Percentiles rank a stretch among this genome's conserved stretches.
Conservation (phyloP, 163 green algal genomes). For the Chlorella variabilis region DNA sequence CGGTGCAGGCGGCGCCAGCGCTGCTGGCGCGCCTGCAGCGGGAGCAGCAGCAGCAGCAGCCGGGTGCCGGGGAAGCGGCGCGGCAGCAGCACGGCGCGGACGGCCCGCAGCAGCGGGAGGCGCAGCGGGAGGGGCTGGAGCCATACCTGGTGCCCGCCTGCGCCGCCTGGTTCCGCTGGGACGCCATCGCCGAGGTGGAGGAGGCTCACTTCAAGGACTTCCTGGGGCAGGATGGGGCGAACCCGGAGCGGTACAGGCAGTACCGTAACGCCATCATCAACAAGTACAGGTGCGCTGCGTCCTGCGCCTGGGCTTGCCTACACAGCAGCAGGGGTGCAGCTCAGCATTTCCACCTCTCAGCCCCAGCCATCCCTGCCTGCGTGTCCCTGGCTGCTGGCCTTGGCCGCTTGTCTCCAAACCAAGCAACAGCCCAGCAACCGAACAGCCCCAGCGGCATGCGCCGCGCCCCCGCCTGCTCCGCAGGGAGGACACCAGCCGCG, state of each 20-base stretch:
- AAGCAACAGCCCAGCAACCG: too few species aligned
- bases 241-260: constrained; percentile 67
- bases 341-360: too few species aligned
- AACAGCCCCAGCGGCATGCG: too few species aligned
- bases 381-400: too few species aligned
- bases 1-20: constrained; percentile 20
- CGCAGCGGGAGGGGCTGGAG: constrained; percentile 26
- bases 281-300: constrained; percentile 57
- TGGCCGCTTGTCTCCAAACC: too few species aligned
- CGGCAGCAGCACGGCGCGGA: neutral
- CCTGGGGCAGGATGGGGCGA: constrained; percentile 7
- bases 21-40: neutral
- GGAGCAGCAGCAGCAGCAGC: constrained; percentile 1
- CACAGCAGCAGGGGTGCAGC: neutral
- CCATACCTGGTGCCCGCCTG: constrained; percentile 73
- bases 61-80: neutral
- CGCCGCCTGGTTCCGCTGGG: constrained; percentile 86
- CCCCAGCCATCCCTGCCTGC: too few species aligned
- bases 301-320: too few species aligned
- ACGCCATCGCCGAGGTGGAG: constrained; percentile 80
- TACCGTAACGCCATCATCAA: constrained; percentile 78
- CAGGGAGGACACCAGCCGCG: constrained; percentile 19
- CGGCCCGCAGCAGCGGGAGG: constrained; percentile 10
- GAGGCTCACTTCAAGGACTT: constrained; percentile 35
- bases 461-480: too few species aligned